Evolutionary conservation across 1,284 basidiomycete species (phyloP).

Genomic region (Cerioporus squamosus): DNA sequence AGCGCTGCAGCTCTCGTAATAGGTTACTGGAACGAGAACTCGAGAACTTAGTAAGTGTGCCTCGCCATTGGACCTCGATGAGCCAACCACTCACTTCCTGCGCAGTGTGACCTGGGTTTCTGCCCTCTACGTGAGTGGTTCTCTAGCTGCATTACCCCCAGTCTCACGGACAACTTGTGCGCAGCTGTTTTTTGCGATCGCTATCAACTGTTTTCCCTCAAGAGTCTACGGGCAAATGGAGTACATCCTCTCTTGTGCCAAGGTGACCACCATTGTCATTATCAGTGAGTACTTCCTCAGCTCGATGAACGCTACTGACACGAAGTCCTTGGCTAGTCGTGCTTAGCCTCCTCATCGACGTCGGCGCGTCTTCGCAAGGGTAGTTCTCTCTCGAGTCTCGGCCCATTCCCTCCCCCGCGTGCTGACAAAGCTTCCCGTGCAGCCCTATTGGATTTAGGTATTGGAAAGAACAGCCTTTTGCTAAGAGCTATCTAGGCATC

Average conservation of each 20-base stretch:
- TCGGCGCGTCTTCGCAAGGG: constrained; percentile 28
- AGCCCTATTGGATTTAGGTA: constrained; percentile 27
- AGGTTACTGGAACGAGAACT: constrained; percentile 26
- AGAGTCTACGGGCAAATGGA: constrained; percentile 41
- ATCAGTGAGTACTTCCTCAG: constrained; percentile 28
- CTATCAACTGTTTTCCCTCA: constrained; percentile 33
- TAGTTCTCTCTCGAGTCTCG: constrained; percentile 3
- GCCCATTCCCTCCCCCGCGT: no score
- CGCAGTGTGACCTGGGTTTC: background rate
- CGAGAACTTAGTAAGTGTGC: background rate
- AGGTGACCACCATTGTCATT: constrained; percentile 41
- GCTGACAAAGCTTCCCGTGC: background rate
- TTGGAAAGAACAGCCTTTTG: constrained; percentile 31
- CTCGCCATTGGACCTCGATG: background rate
- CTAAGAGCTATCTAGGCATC: constrained; percentile 30
- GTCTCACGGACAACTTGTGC: no score
- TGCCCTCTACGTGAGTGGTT: background rate
- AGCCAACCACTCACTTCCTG: no score
- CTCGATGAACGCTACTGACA: background rate
- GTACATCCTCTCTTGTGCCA: constrained; percentile 42
- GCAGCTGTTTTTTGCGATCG: constrained; percentile 72
- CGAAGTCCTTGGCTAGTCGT: constrained; percentile 24
- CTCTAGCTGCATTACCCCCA: no score
- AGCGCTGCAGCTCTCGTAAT: constrained; percentile 32
- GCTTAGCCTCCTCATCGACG: constrained; percentile 37